Evolutionary conservation across 2,329 filamentous ascomycete genomes (phyloP).

Genomic region (Sporothrix dimorphospora): DNA sequence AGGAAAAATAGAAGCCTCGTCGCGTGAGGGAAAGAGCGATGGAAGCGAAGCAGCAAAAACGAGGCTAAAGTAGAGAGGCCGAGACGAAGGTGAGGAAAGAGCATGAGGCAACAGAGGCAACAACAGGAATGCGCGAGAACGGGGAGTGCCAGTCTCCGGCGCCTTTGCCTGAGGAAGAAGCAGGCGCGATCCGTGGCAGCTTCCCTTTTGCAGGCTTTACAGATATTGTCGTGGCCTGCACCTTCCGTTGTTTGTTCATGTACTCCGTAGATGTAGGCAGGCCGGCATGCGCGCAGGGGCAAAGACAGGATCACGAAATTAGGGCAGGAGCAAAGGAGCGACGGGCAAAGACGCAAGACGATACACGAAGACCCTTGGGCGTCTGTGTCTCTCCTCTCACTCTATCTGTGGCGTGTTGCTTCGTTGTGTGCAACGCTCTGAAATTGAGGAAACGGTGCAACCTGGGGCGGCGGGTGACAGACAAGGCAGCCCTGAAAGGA

Average conservation of each 20-base stretch:
- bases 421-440: slow-evolving; percentile 1
- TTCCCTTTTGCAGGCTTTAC: not conserved
- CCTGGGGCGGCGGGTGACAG: not conserved
- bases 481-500: not conserved
- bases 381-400: not conserved
- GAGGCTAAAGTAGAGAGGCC: not conserved
- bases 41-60: slow-evolving; percentile 13
- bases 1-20: not conserved
- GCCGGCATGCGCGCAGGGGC: not conserved
- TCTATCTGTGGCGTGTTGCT: slow-evolving; percentile 5
- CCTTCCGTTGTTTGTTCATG: slow-evolving; percentile 16
- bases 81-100: not conserved
- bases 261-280: not conserved
- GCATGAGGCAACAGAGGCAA: slow-evolving; percentile 3
- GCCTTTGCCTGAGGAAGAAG: not conserved
- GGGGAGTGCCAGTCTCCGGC: not conserved
- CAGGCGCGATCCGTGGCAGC: slow-evolving; percentile 2
- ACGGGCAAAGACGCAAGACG: not conserved
- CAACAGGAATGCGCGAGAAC: slow-evolving; percentile 6
- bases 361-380: not conserved
- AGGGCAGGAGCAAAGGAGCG: not conserved
- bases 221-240: not conserved
- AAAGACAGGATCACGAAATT: not conserved
- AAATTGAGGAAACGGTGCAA: slow-evolving; percentile 1
- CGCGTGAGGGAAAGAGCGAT: slow-evolving; percentile 12